phyloP scores from a whole-genome alignment of 148 eudicot genomes.

The Vaccinium myrtillus region DNA sequence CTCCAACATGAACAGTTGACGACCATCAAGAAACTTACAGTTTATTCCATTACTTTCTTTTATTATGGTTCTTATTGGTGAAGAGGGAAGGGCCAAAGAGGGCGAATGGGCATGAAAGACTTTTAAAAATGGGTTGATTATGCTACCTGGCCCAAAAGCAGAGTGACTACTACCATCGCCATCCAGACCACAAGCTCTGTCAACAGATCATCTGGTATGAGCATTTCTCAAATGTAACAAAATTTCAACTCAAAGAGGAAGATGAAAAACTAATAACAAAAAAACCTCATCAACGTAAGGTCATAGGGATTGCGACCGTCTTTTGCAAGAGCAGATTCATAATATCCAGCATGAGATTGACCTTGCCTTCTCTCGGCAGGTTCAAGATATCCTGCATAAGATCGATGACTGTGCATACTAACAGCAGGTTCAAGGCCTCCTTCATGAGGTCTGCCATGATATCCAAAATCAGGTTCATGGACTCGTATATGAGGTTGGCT shows the following conservation, averaged over 20 bases:
- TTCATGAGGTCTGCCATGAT: conserved; percentile 6
- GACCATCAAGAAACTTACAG: background rate
- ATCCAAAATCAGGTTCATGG: conserved; percentile 12
- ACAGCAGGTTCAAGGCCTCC: conserved; percentile 19
- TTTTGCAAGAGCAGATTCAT: conserved; percentile 17
- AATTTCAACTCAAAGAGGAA: background rate
- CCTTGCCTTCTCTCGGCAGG: conserved; percentile 5
- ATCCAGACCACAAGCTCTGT: conserved; percentile 23
- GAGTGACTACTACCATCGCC: conserved; percentile 4
- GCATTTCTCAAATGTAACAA: background rate
- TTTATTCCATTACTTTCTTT: background rate
- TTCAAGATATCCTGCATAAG: conserved; percentile 17
- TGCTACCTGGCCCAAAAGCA: conserved; percentile 17
- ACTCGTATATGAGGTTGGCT: conserved; percentile 19
- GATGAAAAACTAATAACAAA: background rate
- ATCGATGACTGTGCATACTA: conserved; percentile 7
- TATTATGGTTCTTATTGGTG: background rate
- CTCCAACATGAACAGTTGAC: background rate
- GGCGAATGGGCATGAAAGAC: background rate
- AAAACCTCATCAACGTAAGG: conserved; percentile 19
- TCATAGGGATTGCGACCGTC: conserved; percentile 9
- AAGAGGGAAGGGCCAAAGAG: background rate
- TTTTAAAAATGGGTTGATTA: background rate
- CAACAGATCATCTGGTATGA: background rate
- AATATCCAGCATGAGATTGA: conserved; percentile 18